Conservation (phyloP, 768 basidiomycete genomes). For the Mycena galericulata region DNA sequence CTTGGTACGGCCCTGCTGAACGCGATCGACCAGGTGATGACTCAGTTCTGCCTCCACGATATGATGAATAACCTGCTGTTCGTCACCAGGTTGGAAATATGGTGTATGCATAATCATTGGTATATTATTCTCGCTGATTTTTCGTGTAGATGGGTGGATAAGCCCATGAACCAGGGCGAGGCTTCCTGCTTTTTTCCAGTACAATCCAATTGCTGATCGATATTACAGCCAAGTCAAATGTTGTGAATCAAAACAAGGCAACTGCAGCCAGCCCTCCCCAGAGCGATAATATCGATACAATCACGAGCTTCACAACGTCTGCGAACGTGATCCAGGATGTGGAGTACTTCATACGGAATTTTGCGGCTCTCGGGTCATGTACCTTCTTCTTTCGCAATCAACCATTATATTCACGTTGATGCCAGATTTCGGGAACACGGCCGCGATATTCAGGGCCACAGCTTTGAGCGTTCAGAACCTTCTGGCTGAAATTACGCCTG, state of each 20-base stretch:
- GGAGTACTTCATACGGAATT: slow-evolving; percentile 17
- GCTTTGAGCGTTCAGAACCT: slow-evolving; percentile 15
- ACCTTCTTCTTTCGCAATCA: not conserved
- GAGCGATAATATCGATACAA: not conserved
- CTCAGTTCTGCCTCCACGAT: not conserved
- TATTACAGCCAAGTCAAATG: slow-evolving; percentile 8
- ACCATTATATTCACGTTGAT: not conserved
- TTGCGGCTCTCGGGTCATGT: slow-evolving; percentile 16
- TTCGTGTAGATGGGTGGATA: slow-evolving; percentile 28
- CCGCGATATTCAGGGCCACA: not conserved
- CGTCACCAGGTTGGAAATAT: slow-evolving; percentile 1
- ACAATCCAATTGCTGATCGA: not conserved
- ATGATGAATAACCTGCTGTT: not conserved
- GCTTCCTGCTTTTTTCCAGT: not conserved
- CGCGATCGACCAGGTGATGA: not conserved
- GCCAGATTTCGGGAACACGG: slow-evolving; percentile 1
- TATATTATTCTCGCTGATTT: too few species aligned
- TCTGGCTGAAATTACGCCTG: slow-evolving; percentile 7
- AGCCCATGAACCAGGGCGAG: slow-evolving; percentile 18
- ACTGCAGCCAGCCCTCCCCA: not conserved
- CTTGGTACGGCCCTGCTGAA: not conserved
- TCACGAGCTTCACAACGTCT: not conserved
- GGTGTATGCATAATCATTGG: too few species aligned
- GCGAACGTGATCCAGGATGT: not conserved
- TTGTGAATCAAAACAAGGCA: slow-evolving; percentile 8